A percentile compares a stretch with the other conserved stretches of the same genome.
Evolutionary conservation across 805 yeast species (phyloP).

Genomic region (Candida schatavii): DNA sequence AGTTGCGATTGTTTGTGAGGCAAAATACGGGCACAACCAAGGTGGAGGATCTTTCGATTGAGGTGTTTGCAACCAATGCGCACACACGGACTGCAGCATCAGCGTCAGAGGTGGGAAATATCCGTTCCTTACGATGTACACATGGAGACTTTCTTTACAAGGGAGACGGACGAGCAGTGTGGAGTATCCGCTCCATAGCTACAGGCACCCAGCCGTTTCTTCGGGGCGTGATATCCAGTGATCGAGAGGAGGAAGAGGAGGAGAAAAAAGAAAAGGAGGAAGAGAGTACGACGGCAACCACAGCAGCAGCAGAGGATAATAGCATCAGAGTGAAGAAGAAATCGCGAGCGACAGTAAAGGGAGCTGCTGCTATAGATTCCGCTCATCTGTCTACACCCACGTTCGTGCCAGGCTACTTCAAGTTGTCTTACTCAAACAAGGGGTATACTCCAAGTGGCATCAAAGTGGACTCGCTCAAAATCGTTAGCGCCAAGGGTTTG

Average conservation of each 20-base stretch:
- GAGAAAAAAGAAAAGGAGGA: conserved; percentile 18
- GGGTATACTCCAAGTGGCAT: conserved; percentile 78
- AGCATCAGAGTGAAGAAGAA: not conserved
- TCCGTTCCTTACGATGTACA: conserved; percentile 63
- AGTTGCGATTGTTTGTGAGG: conserved; percentile 49
- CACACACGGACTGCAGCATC: not conserved
- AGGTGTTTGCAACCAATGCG: conserved; percentile 8
- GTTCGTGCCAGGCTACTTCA: conserved; percentile 36
- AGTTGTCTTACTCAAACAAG: conserved; percentile 53
- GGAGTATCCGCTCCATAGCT: conserved; percentile 59
- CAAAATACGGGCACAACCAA: conserved; percentile 25
- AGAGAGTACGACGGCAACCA: conserved; percentile 8
- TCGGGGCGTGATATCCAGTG: conserved; percentile 49
- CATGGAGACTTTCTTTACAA: conserved; percentile 71
- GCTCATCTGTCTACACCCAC: conserved; percentile 5
- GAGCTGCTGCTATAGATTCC: not conserved
- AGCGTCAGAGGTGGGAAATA: conserved; percentile 19
- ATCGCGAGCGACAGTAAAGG: not conserved
- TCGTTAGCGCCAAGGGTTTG: conserved; percentile 55
- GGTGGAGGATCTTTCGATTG: conserved; percentile 30
- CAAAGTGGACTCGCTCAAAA: conserved; percentile 61
- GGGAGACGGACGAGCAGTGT: conserved; percentile 53
- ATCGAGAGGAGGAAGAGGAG: conserved; percentile 8
- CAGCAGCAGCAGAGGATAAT: not conserved
- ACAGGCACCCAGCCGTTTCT: conserved; percentile 68